Base-by-base conservation (phyloP, 2,329 filamentous ascomycete species). In the Alternaria triticina region DNA sequence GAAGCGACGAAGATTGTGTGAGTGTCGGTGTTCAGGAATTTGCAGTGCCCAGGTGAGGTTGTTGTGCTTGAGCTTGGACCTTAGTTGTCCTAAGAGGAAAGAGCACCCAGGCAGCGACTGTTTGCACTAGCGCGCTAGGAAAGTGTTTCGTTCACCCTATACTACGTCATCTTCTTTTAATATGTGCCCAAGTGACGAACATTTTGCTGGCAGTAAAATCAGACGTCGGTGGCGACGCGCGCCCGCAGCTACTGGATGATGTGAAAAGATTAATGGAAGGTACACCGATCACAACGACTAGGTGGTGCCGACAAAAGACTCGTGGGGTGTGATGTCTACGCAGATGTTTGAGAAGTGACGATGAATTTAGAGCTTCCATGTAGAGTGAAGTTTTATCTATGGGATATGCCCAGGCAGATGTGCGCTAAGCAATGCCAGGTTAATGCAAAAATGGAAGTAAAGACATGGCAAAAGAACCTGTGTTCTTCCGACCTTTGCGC, bases 261-360 rank as follows among this genome's bases (percentile, higher is more conserved):
- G 8, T 4, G 2, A 40, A 0, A 0, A 0, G 1, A 17, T 40
- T 2, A 40, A n/a, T 40, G 8, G 1, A 10, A 17, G 15, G 36
- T 40, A 6, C 36, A 40, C 15, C 4, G 15, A 15, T 17, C 36
- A 17, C 36, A 40, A 40, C n/a, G 36, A 3, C n/a, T 2, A 40
- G 4, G 36, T 17, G n/a, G n/a, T 17, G 36, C 36, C 0, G 8
- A 40, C 0, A 1, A 11, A 17, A 40, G 15, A 17, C n/a, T 3
- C 36, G 5, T n/a, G 0, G 30, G 1, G 8, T 10, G 9, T 6
- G 2, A 17, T 6, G 9, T 0, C 0, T 0, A 11, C 2, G 8
- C 1, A 40, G 36, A 0, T 40, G 5, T 40, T 40, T 40, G 9
- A 8, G 5, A 40, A 6, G 36, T 40, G 2, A 40, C 17, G n/a